Evolutionary conservation across 2,329 filamentous ascomycete genomes (phyloP), one percentile per base, ranked within the genome.

Genomic region (Phyllosticta capitalensis): DNA sequence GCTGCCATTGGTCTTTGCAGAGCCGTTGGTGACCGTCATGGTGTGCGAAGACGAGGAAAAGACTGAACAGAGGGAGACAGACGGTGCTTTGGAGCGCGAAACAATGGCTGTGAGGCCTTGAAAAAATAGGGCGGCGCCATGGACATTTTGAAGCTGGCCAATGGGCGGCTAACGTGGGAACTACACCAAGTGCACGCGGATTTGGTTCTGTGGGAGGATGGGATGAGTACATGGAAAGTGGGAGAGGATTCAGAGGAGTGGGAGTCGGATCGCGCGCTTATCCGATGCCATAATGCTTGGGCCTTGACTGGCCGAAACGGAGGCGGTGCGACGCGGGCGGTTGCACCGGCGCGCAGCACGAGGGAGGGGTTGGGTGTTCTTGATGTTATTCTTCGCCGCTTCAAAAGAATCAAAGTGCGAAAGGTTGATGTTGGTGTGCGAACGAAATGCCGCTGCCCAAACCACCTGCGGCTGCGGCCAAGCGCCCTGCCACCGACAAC

Each of bases 1-100:
- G 68, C 69, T 12, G 69, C 65, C 69, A 70, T 72, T 20, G n/a
- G 48, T 19, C 22, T 7, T 26, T 28, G 24, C 9, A 7, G 30
- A 38, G 30, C 30, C 30, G 30, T 38, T 38, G 30, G 52, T 30
- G 21, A 12, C 22, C 9, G 52, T 38, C 22, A 38, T 54, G 28
- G 10, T 33, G 52, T 9, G 19, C 21, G 28, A 38, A 30, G 28
- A 10, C 17, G 12, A 12, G 52, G 21, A 54, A 33, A 7, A 14
- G 17, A 19, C 20, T 10, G 14, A 52, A 54, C 12, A 20, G 12
- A 28, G 21, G 19, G 50, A 48, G 3, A n/a, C 14, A 26, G 22
- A 26, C 21, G 28, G 26, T 26, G 52, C 30, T n/a, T 12, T 45
- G 10, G 22, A 38, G 33, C 24, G 17, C 33, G 10, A n/a, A 54